Evolutionary conservation across 176 grass and related monocot species (phyloP).

Genomic region (Aegilops bicornis): DNA sequence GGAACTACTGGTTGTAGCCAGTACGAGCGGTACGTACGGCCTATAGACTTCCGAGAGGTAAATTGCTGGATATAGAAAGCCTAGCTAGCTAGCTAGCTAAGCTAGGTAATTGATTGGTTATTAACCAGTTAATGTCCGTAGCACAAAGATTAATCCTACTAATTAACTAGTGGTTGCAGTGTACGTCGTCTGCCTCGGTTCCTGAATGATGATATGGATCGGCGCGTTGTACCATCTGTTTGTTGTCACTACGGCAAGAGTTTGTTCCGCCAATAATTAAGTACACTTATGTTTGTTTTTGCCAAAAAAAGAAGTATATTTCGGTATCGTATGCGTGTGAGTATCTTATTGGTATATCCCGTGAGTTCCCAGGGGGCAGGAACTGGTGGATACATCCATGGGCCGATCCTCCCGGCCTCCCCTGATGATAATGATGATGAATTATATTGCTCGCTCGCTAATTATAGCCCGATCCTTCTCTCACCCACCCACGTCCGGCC

Average conservation of each 20-base stretch:
- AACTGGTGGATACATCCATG: not conserved
- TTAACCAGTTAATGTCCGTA: not conserved
- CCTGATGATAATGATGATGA: not conserved
- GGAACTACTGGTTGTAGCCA: not conserved
- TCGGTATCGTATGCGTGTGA: not conserved
- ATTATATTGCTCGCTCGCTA: not conserved
- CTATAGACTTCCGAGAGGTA: not conserved
- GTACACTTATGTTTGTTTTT: too few species aligned
- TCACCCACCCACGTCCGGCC: not conserved
- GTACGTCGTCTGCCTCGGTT: not conserved
- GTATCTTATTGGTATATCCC: not conserved
- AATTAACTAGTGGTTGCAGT: not conserved
- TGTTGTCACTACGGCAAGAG: not conserved
- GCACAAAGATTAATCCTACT: not conserved
- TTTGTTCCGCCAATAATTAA: too few species aligned
- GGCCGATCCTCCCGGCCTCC: not conserved
- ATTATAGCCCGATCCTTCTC: not conserved
- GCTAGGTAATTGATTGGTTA: not conserved
- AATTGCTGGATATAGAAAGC: not conserved
- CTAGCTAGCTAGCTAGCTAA: not conserved
- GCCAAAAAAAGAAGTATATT: too few species aligned
- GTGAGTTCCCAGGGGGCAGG: not conserved
- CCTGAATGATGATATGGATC: not conserved
- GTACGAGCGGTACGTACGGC: not conserved
- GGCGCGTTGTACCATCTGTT: not conserved